Percentiles rank a stretch among this genome's conserved stretches.
Conservation (phyloP, 2,329 filamentous ascomycete genomes). For the Clonostachys rhizophaga region DNA sequence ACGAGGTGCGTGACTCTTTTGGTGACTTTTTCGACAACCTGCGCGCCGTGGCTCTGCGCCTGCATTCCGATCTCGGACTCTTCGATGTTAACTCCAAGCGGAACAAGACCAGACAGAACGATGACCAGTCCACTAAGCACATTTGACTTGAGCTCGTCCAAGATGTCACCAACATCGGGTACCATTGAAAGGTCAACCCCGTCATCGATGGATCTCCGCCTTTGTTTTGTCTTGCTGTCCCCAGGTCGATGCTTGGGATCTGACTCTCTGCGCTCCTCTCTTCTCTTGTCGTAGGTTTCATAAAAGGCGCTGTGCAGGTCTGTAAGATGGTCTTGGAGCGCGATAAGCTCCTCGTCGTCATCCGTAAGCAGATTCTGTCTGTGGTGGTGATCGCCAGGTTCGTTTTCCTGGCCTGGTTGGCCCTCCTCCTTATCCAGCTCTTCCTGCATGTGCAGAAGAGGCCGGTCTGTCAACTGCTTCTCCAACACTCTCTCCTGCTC, state of each 20-base stretch:
- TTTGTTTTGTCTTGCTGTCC: constrained; percentile 18
- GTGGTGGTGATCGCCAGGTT: constrained; percentile 24
- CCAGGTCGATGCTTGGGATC: constrained; percentile 25
- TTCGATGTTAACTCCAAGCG: constrained; percentile 72
- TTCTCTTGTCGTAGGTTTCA: constrained; percentile 67
- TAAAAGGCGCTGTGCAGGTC: constrained; percentile 78
- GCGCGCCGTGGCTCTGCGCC: constrained; percentile 79
- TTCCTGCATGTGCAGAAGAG: constrained; percentile 88
- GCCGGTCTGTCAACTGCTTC: constrained; percentile 84
- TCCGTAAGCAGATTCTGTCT: constrained; percentile 80
- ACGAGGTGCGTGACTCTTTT: constrained; percentile 70
- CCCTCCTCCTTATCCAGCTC: constrained; percentile 69
- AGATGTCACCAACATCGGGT: constrained; percentile 81
- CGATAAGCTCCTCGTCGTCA: constrained; percentile 76
- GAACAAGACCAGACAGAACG: constrained; percentile 87
- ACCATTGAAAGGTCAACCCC: constrained; percentile 48
- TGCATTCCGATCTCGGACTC: constrained; percentile 84
- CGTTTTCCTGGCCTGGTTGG: constrained; percentile 10
- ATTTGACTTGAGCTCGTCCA: constrained; percentile 73
- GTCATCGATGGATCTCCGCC: constrained; percentile 26
- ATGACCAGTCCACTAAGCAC: constrained; percentile 73
- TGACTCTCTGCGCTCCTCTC: constrained; percentile 24
- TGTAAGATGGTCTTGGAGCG: constrained; percentile 72
- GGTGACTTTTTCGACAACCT: constrained; percentile 51
- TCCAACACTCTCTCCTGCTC: constrained; percentile 85